Base-by-base conservation (phyloP, 768 basidiomycete species). In the Hygrophorus pudorinus region DNA sequence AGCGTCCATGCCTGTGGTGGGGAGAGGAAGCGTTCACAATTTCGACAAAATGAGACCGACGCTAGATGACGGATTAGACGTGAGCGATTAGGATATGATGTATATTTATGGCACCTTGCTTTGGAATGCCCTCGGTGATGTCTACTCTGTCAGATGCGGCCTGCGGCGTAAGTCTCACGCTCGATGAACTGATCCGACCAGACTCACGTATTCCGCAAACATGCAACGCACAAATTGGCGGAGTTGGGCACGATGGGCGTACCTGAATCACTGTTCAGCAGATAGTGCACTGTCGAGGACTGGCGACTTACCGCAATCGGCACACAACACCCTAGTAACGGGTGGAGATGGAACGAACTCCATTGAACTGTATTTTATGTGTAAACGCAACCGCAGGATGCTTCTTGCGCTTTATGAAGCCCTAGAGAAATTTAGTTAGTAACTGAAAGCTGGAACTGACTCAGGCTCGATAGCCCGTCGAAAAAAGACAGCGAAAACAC, bases 71-170 rank as follows among this genome's bases (percentile, higher is more conserved):
- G 12, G 21, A 28, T 9, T 7, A 36, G 29, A 20, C 29, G 7
- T 48, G 6, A 30, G 24, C 4, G 5, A 24, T 21, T 38, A 21
- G 5, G 30, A 29, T 16, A 41, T 30, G 27, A 37, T 8, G n/a
- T 14, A 33, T 34, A 21, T 7, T 42, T 14, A 34, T 59, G 66
- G 41, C 42, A 85, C 86, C 79, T 78, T 89, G 88, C 59, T 92
- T 97, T 5, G 93, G 94, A 42, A 98, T 98, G 11, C 91, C 92
- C 59, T 98, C 94, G 1, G 93, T 98, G 59, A 99, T 94, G 61
- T 99, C 96, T 48, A 98, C 81, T 6, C 87, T 90, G 54, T n/a
- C n/a, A n/a, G 32, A 41, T 35, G n/a, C n/a, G 14, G 47, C 28
- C 38, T 32, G 42, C n/a, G n/a, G n/a, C n/a, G n/a, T 32, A 47